Evolutionary conservation across 1,284 basidiomycete genomes (phyloP).

Genomic region (Irpex sp.): DNA sequence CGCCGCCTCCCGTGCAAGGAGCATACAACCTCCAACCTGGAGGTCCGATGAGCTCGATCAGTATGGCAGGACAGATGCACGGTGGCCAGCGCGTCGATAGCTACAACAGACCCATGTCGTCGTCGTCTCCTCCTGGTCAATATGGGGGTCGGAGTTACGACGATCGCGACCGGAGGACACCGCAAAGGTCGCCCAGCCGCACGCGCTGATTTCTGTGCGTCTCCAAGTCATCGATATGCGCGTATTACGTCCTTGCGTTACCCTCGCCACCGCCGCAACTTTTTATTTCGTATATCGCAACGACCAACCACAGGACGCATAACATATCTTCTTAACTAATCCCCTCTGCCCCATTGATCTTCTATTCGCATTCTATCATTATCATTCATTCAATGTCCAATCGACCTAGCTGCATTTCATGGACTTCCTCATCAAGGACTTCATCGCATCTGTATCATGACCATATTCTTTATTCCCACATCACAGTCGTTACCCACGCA

Average conservation of each 20-base stretch:
- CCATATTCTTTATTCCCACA: slow-evolving; percentile 4
- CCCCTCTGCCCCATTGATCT: not conserved
- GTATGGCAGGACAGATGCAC: slow-evolving; percentile 10
- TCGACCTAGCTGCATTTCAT: not conserved
- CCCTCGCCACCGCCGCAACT: not conserved
- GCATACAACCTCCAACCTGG: slow-evolving; percentile 7
- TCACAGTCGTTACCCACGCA: not conserved
- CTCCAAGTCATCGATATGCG: slow-evolving; percentile 1
- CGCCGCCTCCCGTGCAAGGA: slow-evolving; percentile 4
- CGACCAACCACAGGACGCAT: not conserved
- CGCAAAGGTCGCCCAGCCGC: slow-evolving; percentile 9
- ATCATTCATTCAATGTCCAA: slow-evolving; percentile 8
- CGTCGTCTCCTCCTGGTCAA: slow-evolving; percentile 12
- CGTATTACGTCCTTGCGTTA: not conserved
- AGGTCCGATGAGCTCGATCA: slow-evolving; percentile 6
- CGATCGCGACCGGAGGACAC: slow-evolving; percentile 7
- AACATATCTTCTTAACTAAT: not conserved
- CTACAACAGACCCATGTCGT: slow-evolving; percentile 6
- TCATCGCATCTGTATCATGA: slow-evolving; percentile 5
- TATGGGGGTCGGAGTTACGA: slow-evolving; percentile 12
- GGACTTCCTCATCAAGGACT: slow-evolving; percentile 5
- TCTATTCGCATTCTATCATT: slow-evolving; percentile 8
- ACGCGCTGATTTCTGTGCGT: slow-evolving; percentile 7
- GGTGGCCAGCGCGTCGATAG: slow-evolving; percentile 4
- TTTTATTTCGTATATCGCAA: not conserved